phyloP scores from a whole-genome alignment of 164 flowering plant species.

The Vitis cinerea region DNA sequence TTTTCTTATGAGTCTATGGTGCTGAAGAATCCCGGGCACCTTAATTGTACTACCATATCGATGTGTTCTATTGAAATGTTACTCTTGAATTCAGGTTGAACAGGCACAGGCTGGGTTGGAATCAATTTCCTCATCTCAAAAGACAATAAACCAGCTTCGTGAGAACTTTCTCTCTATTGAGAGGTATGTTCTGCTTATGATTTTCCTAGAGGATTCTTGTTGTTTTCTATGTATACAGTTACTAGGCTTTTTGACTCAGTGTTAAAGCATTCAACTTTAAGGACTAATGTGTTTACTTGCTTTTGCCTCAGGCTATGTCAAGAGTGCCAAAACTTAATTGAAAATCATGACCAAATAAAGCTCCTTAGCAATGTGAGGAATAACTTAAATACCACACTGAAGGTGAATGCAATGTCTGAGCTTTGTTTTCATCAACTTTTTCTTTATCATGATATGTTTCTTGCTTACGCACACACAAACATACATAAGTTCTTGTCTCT shows the following conservation, averaged over 20 bases:
- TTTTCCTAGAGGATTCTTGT: not conserved
- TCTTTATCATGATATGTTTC: not conserved
- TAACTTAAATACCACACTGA: conserved; percentile 85
- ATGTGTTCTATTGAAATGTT: not conserved
- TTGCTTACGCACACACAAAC: not conserved
- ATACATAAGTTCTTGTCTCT: too few species aligned
- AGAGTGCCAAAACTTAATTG: conserved; percentile 97
- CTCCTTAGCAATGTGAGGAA: conserved; percentile 97
- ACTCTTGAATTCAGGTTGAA: conserved; percentile 65
- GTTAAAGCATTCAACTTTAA: not conserved
- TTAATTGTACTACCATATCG: not conserved
- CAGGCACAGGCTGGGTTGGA: conserved; percentile 85
- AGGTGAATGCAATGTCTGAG: conserved; percentile 42
- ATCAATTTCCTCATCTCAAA: conserved; percentile 76
- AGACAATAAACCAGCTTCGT: conserved; percentile 67
- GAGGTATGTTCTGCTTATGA: conserved; percentile 48
- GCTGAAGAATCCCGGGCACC: not conserved
- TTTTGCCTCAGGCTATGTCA: conserved; percentile 70
- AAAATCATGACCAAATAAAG: conserved; percentile 98
- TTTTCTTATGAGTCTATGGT: not conserved
- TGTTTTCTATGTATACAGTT: not conserved
- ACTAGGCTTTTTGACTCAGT: not conserved
- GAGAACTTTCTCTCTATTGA: conserved; percentile 86
- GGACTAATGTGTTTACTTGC: not conserved
- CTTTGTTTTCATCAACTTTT: not conserved